phyloP scores from a whole-genome alignment of 108 stramenopile genomes.

The Cyclotella cryptica region DNA sequence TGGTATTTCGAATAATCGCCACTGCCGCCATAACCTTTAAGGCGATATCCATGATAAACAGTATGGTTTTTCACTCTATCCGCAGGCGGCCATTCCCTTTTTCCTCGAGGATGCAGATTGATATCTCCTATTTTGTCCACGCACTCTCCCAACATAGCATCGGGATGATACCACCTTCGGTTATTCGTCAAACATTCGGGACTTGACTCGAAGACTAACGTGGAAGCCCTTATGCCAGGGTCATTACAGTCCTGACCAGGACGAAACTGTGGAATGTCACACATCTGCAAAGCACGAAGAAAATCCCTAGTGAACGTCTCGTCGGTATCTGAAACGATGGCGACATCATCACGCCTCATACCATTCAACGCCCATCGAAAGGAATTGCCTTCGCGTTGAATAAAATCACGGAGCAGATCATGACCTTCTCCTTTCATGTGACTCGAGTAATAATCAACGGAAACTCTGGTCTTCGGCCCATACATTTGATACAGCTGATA shows the following conservation, averaged over 20 bases:
- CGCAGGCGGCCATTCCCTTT: constrained; percentile 7
- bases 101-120: constrained; percentile 29
- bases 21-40: constrained; percentile 14
- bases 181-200: constrained; percentile 51
- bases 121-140: constrained; percentile 55
- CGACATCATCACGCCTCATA: constrained; percentile 64
- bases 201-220: constrained; percentile 51
- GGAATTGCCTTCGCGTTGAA: constrained; percentile 57
- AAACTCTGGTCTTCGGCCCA: constrained; percentile 44
- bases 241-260: constrained; percentile 22
- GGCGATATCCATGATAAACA: constrained; percentile 24
- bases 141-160: constrained; percentile 63
- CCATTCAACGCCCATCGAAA: constrained; percentile 64
- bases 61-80: constrained; percentile 7
- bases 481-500: constrained; percentile 35
- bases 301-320: constrained; percentile 68
- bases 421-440: constrained; percentile 16
- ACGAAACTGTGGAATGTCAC: constrained; percentile 56
- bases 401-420: constrained; percentile 28
- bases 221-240: constrained; percentile 39
- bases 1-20: constrained; percentile 20
- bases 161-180: constrained; percentile 60
- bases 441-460: constrained; percentile 41
- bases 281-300: constrained; percentile 59
- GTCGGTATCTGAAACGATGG: constrained; percentile 60